Conservation (phyloP, 1,284 basidiomycete genomes). For the Cryptococcus sp. region DNA sequence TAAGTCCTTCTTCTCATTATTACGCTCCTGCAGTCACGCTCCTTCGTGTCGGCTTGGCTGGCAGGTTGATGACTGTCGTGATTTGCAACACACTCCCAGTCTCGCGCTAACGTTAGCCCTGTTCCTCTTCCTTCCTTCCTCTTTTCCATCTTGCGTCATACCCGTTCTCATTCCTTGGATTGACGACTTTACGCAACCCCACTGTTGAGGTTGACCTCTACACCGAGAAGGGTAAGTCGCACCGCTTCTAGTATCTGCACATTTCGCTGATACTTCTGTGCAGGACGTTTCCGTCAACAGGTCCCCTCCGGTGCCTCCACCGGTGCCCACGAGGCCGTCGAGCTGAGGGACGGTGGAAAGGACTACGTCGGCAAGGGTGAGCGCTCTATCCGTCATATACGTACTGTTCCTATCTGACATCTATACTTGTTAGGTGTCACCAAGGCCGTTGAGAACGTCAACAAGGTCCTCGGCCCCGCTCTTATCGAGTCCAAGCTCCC, state of each 20-base stretch:
- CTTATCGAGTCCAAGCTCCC: constrained; percentile 83
- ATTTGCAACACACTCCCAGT: constrained; percentile 1
- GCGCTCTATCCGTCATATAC: constrained; percentile 18
- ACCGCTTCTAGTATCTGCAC: constrained; percentile 3
- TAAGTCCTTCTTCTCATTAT: constrained; percentile 33
- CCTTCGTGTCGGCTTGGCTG: not conserved
- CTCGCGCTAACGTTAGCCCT: constrained; percentile 30
- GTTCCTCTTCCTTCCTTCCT: constrained; percentile 2
- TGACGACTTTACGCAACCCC: constrained; percentile 63
- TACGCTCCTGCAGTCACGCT: not conserved
- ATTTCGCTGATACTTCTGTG: not conserved
- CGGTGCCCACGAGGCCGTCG: constrained; percentile 96
- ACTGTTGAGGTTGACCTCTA: constrained; percentile 92
- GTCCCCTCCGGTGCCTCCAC: constrained; percentile 99
- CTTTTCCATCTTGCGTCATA: not conserved
- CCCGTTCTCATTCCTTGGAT: constrained; percentile 10
- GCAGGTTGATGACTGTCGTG: not conserved
- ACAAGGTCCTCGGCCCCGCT: constrained; percentile 84
- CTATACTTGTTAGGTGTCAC: constrained; percentile 65
- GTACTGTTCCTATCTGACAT: not conserved
- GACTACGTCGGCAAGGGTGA: constrained; percentile 93
- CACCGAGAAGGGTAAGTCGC: constrained; percentile 73
- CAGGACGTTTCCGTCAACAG: constrained; percentile 90
- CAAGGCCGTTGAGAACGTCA: constrained; percentile 96
- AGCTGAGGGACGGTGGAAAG: constrained; percentile 97